Evolutionary conservation across 331 rosid genomes (phyloP).

Genomic region (Quercus lobata): DNA sequence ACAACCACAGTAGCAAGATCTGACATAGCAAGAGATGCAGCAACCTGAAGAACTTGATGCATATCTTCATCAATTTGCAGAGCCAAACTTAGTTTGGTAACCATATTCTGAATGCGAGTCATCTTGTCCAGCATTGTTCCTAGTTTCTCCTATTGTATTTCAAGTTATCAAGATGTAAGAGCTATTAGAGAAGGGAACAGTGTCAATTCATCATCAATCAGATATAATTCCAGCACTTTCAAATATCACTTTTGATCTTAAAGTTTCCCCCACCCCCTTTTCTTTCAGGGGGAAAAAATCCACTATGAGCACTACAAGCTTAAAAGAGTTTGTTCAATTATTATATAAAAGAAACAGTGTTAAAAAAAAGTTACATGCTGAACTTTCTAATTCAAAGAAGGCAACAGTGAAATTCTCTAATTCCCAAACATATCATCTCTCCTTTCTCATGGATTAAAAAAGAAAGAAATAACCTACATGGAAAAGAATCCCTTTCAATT

Average conservation of each 20-base stretch:
- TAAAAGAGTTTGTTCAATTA: not conserved
- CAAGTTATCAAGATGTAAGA: slow-evolving; percentile 23
- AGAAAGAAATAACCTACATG: slow-evolving; percentile 54
- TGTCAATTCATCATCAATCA: slow-evolving; percentile 12
- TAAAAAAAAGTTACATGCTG: not conserved
- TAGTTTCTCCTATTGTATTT: slow-evolving; percentile 68
- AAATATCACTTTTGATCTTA: not conserved
- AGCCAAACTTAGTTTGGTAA: slow-evolving; percentile 45
- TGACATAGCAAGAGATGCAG: slow-evolving; percentile 96
- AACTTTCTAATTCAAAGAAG: slow-evolving; percentile 7
- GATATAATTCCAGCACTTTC: not conserved
- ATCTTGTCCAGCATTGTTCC: slow-evolving; percentile 97
- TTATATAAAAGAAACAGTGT: not conserved
- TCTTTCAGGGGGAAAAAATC: not conserved
- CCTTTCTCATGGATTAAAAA: not conserved
- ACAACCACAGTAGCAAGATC: slow-evolving; percentile 95
- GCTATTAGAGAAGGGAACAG: slow-evolving; percentile 17
- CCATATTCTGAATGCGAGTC: slow-evolving; percentile 60
- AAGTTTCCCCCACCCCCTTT: slow-evolving; percentile 4
- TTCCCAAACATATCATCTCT: not conserved
- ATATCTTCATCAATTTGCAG: slow-evolving; percentile 46
- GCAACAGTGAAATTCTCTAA: not conserved
- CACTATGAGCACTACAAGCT: not conserved
- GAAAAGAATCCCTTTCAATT: slow-evolving; percentile 77
- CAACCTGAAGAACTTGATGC: slow-evolving; percentile 49